Evolutionary conservation across 257 asterid species (phyloP).

Genomic region (Parsonsia alboflavescens): DNA sequence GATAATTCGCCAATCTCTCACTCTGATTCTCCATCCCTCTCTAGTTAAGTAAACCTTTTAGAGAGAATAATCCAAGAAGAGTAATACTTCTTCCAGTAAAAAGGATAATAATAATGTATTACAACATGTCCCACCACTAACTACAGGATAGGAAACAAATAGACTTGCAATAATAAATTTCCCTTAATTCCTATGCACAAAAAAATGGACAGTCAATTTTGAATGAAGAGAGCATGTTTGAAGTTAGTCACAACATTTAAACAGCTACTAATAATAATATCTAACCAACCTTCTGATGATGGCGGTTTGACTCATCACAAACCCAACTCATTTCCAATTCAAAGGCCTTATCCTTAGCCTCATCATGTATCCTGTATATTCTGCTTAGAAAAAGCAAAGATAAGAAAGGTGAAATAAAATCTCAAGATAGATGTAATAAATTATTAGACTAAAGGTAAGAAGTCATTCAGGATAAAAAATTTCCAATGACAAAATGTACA

Average conservation of each 20-base stretch:
- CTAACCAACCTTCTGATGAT: conserved; percentile 74
- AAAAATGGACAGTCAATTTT: not conserved
- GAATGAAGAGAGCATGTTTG: not conserved
- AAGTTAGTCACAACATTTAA: not conserved
- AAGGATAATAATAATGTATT: no score
- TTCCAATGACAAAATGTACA: not conserved
- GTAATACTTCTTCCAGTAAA: no score
- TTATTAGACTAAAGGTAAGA: not conserved
- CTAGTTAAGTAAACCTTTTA: no score
- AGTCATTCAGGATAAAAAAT: not conserved
- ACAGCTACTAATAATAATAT: not conserved
- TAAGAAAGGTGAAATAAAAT: conserved; percentile 6
- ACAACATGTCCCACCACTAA: not conserved
- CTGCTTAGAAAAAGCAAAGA: conserved; percentile 32
- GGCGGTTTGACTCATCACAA: conserved; percentile 94
- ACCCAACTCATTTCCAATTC: conserved; percentile 98
- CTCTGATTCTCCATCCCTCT: not conserved
- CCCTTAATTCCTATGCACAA: not conserved
- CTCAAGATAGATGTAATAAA: not conserved
- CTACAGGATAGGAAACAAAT: no score
- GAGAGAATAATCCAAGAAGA: no score
- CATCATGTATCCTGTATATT: conserved; percentile 90
- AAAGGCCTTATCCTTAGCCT: conserved; percentile 97
- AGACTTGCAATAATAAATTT: no score
- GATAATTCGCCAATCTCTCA: not conserved